Evolutionary conservation across 2,329 filamentous ascomycete species (phyloP), one percentile per base, ranked within the genome.

Genomic region (Rutstroemia sp.): DNA sequence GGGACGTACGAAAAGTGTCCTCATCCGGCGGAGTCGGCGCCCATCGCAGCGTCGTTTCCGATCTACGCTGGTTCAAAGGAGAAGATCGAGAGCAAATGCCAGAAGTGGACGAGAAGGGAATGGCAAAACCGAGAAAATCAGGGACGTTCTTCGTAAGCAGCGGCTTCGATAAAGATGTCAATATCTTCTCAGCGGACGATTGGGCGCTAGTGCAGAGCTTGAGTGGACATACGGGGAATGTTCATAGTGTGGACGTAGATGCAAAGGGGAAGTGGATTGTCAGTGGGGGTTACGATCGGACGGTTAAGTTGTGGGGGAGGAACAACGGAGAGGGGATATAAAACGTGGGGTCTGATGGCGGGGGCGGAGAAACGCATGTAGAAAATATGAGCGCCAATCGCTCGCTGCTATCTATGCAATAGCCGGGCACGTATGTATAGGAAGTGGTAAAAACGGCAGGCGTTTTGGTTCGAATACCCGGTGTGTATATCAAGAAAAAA

Each of bases 141-240:
- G 89, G 92, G 48, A 95, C 92, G 0, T 96, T 96, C 72, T 87
- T 99, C 63, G 86, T 96, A 3, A 91, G 86, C 3, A 84, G 86
- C 64, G 94, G 94, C 0, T 97, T 97, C 68, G 94, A 99, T 74
- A 90, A 88, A 70, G 92, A 91, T 64, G 87, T 99, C 72, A 96
- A 96, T 69, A 81, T 99, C 63, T 97, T 95, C 73, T 96, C 91
- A 6, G 91, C 91, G 2, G 94, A 99, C 70, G 92, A 99, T 73
- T 99, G 94, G 92, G 86, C 88, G 1, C 74, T 95, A 57, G 84
- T 92, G 59, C 95, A 95, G 73, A 89, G 86, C 16, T 75, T 99
- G 57, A 89, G 86, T 64, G 94, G 92, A 0, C 94, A 99, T 72
- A 90, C 91, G 1, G 92, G 90, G 2, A 94, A 95, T 42, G 92